Evolutionary conservation across 2,329 filamentous ascomycete genomes (phyloP), one percentile per base, ranked within the genome.

Genomic region (Colletotrichum shisoi): DNA sequence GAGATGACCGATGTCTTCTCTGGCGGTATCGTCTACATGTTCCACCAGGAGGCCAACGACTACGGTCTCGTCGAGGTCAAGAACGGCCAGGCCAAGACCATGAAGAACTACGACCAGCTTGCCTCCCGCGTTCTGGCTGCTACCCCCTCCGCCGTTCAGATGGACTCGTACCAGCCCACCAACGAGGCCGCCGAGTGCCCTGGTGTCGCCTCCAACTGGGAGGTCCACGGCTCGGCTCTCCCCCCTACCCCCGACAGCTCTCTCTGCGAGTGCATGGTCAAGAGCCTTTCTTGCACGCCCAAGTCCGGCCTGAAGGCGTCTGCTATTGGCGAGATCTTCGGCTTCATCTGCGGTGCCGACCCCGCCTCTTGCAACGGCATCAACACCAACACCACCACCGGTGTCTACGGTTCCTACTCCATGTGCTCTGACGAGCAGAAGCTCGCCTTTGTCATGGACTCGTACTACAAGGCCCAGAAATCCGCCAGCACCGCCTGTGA

Each of bases 11-110:
- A 80, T 11, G 92, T 97, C 75, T 95, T 95, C 88, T 96, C 92
- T 63, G 95, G 95, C 73, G 95, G 94, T 80, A 97, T 99, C 72
- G 93, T 98, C 77, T 99, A 98, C 87, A 96, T 97, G 93, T 99
- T 95, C 84, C 94, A 93, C 83, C 86, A 97, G 83, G 94, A 97
- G 79, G 81, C 75, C 58, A 98, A 98, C 83, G 83, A 97, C 77
- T 99, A 92, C 75, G 95, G 91, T 79, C 86, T 97, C 51, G 89
- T 94, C 68, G 79, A 84, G 67, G 77, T 92, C 68, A 70, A 39
- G 70, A 76, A 85, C 73, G 81, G 82, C 74, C 80, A 81, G 49
- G 91, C 90, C 70, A 85, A 80, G 70, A 91, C 89, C 70, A 84
- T 92, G 73, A 79, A 87, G 44, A 92, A 97, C 80, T 99, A 91